Percentiles rank a stretch among this genome's conserved stretches.
These are phyloP conservation scores for Hortiboletus flavorubellus DNA, from an alignment of 768 basidiomycete genomes.

Conservation along the genomic window DNA sequence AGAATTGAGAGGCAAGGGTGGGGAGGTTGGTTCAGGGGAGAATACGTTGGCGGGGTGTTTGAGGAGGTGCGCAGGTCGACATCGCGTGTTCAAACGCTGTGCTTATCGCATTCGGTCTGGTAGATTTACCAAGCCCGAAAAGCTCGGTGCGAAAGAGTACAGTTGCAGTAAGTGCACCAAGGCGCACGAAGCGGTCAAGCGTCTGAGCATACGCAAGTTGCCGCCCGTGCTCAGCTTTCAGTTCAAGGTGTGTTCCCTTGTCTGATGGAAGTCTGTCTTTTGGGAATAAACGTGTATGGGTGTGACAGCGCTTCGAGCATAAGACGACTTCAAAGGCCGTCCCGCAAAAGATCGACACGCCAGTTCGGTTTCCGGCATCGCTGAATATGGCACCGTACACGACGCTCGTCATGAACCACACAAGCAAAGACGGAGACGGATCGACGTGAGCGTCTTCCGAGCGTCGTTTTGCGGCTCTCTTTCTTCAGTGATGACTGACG, in stretches of 20 bases:
- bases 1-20: conserved; percentile 62
- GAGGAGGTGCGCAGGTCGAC: conserved; percentile 47
- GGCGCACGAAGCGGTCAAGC: conserved; percentile 76
- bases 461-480: not conserved
- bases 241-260: conserved; percentile 59
- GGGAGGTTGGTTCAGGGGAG: conserved; percentile 44
- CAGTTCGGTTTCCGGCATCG: conserved; percentile 75
- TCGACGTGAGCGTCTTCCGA: conserved; percentile 21
- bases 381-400: conserved; percentile 91
- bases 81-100: not conserved
- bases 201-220: conserved; percentile 78
- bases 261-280: not conserved
- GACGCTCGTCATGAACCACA: conserved; percentile 52
- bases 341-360: conserved; percentile 81
- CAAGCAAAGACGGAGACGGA: conserved; percentile 40
- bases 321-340: conserved; percentile 67
- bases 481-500: not conserved
- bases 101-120: not conserved
- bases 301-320: conserved; percentile 83
- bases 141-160: conserved; percentile 78
- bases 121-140: conserved; percentile 86
- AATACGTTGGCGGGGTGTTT: conserved; percentile 76
- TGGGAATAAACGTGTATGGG: not conserved
- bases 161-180: conserved; percentile 80
- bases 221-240: conserved; percentile 92